These are phyloP conservation scores for Leccinum subatratum DNA, from an alignment of 1,284 basidiomycete species.

Conservation along the genomic window DNA sequence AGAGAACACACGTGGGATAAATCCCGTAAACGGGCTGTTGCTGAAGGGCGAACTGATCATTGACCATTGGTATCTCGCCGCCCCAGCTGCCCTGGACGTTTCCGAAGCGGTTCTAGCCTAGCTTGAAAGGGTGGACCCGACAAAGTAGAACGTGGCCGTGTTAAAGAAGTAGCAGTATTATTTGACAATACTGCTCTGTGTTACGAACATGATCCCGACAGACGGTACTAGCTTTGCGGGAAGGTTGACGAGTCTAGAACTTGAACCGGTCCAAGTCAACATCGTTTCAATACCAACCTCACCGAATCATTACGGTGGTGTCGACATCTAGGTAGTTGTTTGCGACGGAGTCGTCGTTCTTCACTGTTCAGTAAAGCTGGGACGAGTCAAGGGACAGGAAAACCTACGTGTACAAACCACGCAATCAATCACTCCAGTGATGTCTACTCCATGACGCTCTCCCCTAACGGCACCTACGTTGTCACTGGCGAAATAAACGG, in stretches of 20 bases:
- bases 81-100: conserved; percentile 43
- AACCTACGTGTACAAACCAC: not conserved
- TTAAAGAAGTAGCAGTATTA: conserved; percentile 41
- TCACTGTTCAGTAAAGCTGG: too few relatives aligned
- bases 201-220: conserved; percentile 33
- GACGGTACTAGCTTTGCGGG: conserved; percentile 31
- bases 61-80: conserved; percentile 34
- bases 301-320: too few relatives aligned
- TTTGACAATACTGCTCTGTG: conserved; percentile 36
- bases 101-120: conserved; percentile 43
- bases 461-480: too few relatives aligned
- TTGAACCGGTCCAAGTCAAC: too few relatives aligned
- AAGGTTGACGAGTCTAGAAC: conserved; percentile 36
- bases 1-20: too few relatives aligned
- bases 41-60: conserved; percentile 39
- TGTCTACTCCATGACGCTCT: too few relatives aligned
- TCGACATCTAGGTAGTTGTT: too few relatives aligned
- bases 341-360: conserved; percentile 10
- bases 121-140: conserved; percentile 43
- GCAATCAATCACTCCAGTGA: too few relatives aligned
- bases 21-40: conserved; percentile 42
- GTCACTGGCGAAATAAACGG: too few relatives aligned
- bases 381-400: too few relatives aligned
- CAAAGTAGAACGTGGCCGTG: conserved; percentile 41
- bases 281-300: too few relatives aligned